A percentile compares a stretch with the other conserved stretches of the same genome.
Conservation (phyloP, 2,329 filamentous ascomycete species). For the Trichothecium roseum region DNA sequence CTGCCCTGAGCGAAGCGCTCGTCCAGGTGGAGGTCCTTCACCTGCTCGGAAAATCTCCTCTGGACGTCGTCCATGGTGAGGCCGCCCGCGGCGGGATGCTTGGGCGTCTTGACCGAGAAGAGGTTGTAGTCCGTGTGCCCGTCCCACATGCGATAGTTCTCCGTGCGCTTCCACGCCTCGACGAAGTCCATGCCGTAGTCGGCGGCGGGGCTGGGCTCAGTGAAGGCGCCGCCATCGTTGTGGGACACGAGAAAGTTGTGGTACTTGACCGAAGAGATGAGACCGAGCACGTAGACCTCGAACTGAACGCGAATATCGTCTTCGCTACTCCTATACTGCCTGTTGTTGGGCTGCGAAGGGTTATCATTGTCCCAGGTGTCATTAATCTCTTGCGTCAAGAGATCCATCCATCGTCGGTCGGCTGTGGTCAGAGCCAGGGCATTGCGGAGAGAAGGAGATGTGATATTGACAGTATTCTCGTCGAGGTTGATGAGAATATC, state of each 20-base stretch:
- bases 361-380: slow-evolving; percentile 95
- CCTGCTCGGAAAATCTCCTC: slow-evolving; percentile 77
- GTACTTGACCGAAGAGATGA: slow-evolving; percentile 85
- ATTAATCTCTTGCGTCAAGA: slow-evolving; percentile 82
- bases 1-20: slow-evolving; percentile 75
- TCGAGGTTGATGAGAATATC: slow-evolving; percentile 96
- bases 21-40: slow-evolving; percentile 87
- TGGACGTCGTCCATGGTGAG: slow-evolving; percentile 92
- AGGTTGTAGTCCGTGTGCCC: slow-evolving; percentile 72
- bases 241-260: slow-evolving; percentile 61
- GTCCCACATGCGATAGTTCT: slow-evolving; percentile 88
- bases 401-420: slow-evolving; percentile 94
- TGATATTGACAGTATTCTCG: slow-evolving; percentile 75
- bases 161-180: slow-evolving; percentile 75
- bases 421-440: slow-evolving; percentile 73
- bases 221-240: slow-evolving; percentile 60
- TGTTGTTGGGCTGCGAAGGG: slow-evolving; percentile 79
- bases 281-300: slow-evolving; percentile 85
- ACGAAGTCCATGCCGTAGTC: slow-evolving; percentile 84
- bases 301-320: slow-evolving; percentile 97
- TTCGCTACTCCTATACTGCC: slow-evolving; percentile 91
- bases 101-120: slow-evolving; percentile 89
- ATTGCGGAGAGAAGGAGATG: slow-evolving; percentile 64
- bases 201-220: slow-evolving; percentile 72
- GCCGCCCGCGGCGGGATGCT: slow-evolving; percentile 86